Conservation (phyloP, 352 stramenopile species). For the Pilasporangium apinafurcum region DNA sequence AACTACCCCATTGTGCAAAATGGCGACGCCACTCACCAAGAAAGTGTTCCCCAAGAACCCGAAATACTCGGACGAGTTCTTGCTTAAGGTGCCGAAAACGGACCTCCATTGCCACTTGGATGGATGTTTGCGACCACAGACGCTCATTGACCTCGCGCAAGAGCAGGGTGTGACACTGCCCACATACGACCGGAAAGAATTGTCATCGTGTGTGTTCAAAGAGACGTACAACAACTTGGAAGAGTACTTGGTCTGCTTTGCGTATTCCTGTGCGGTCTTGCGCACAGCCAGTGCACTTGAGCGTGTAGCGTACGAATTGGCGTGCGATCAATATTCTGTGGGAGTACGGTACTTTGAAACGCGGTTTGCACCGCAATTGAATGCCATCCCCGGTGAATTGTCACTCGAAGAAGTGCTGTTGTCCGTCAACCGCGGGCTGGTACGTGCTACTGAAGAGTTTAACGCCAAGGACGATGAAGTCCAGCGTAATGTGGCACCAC, state of each 20-base stretch:
- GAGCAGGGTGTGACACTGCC: slow-evolving; percentile 65
- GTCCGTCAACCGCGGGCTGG: slow-evolving; percentile 48
- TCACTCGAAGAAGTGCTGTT: slow-evolving; percentile 72
- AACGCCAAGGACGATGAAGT: slow-evolving; percentile 53
- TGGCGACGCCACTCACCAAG: neutral
- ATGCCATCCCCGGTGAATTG: slow-evolving; percentile 51
- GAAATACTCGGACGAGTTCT: slow-evolving; percentile 61
- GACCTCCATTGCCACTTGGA: slow-evolving; percentile 88
- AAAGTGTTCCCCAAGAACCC: slow-evolving; percentile 43
- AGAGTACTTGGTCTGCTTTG: slow-evolving; percentile 84
- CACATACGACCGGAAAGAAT: slow-evolving; percentile 58
- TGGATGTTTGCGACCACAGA: slow-evolving; percentile 71
- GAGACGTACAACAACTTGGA: slow-evolving; percentile 74
- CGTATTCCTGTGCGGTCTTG: slow-evolving; percentile 69
- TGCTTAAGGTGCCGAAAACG: slow-evolving; percentile 67
- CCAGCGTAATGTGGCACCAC: slow-evolving; percentile 38
- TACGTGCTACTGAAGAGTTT: slow-evolving; percentile 59
- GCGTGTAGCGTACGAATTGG: slow-evolving; percentile 83
- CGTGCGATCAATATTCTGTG: slow-evolving; percentile 62
- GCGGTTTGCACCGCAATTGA: slow-evolving; percentile 80
- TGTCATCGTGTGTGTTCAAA: slow-evolving; percentile 70
- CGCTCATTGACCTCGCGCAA: slow-evolving; percentile 77
- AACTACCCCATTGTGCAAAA: too few species aligned
- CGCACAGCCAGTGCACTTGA: slow-evolving; percentile 54
- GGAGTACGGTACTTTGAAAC: slow-evolving; percentile 86